phyloP scores from a whole-genome alignment of 352 stramenopile genomes.

The Pythium brassicae region DNA sequence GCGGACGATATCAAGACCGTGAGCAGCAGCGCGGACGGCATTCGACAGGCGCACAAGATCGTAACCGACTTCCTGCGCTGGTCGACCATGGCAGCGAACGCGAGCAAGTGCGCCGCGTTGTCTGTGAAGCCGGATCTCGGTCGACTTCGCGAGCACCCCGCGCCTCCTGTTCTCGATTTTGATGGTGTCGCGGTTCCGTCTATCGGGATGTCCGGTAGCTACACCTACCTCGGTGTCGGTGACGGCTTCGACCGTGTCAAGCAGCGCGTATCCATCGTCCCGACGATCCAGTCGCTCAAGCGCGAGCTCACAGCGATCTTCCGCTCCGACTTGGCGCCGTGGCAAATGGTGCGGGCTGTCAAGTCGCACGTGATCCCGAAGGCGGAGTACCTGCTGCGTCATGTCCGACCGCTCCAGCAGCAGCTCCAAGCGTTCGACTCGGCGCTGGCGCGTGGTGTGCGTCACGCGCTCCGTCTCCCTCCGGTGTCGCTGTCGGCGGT shows the following conservation, averaged over 20 bases:
- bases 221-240: no score
- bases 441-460: neutral
- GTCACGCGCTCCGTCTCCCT: neutral
- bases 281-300: neutral
- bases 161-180: no score
- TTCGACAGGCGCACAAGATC: neutral
- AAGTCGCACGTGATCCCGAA: constrained; percentile 16
- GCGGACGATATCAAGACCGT: neutral
- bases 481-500: neutral
- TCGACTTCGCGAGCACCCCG: no score
- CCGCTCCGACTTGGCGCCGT: constrained; percentile 2
- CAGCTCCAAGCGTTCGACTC: neutral
- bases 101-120: no score
- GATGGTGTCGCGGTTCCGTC: no score
- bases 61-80: neutral
- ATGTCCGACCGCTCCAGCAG: neutral
- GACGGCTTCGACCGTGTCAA: no score
- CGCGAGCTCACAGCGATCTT: no score
- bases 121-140: no score
- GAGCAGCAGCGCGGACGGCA: neutral
- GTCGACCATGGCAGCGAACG: no score
- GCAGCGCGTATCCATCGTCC: no score
- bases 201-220: no score
- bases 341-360: constrained; percentile 12
- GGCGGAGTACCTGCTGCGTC: neutral